Evolutionary conservation across 495 filamentous ascomycete species (phyloP), one percentile per base, ranked within the genome.

Genomic region (Neurospora sp.): DNA sequence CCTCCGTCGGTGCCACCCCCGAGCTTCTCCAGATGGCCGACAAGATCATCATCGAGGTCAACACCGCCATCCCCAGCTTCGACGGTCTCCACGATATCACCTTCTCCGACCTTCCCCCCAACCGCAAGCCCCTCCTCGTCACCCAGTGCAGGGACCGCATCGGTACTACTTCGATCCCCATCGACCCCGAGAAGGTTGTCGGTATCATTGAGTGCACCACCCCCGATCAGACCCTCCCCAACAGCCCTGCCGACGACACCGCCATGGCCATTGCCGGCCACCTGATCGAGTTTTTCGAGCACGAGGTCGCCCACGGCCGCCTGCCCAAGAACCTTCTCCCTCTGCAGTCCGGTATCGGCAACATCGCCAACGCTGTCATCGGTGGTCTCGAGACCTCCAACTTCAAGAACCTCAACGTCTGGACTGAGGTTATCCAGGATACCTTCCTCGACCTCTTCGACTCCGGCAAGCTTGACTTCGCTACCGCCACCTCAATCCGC

Each of bases 381-480:
- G 93, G 94, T 70, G 94, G 94, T 6, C 89, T 97, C 44, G 88
- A 90, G 76, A 88, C 92, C 74, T 92, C 92, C 70, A 91, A 94
- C 79, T 97, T 97, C 88, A 87, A 87, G 69, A 91, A 96, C 84
- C 88, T 97, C 59, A 93, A 90, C 77, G 94, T 97, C 18, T 97
- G 94, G 94, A 97, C 94, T 69, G 94, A 97, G 80, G 94, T 97
- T 42, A 89, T 97, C 74, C 94, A 97, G 82, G 94, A 97, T 79
- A 92, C 91, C 66, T 97, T 97, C 91, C 87, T 97, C 14, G 94
- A 97, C 79, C 91, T 97, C 41, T 96, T 97, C 87, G 94, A 97
- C 85, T 91, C 89, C 76, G 94, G 93, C 53, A 89, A 92, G 78
- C 88, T 97, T 41, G 93, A 96, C 84, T 97, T 97, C 77, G 94